Evolutionary conservation across 2,329 filamentous ascomycete genomes (phyloP).

Genomic region (Aspergillus japonicus): DNA sequence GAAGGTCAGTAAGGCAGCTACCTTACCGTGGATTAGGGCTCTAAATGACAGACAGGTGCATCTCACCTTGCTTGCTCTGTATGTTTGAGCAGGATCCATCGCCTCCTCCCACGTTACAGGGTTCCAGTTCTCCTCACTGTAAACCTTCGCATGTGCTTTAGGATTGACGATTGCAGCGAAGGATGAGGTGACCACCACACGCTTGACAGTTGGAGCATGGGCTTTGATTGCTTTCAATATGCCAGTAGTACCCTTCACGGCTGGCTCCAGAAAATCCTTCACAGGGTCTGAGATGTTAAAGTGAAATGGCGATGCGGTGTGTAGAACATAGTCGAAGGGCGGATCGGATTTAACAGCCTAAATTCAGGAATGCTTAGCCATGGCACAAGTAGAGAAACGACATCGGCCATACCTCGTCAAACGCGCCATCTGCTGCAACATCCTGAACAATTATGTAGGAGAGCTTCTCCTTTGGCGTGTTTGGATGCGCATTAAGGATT

Average conservation of each 20-base stretch:
- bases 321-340: constrained; percentile 70
- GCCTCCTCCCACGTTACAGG: constrained; percentile 46
- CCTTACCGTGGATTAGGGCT: neutral
- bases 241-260: constrained; percentile 63
- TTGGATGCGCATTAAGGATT: constrained; percentile 56
- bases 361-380: constrained; percentile 1
- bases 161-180: constrained; percentile 65
- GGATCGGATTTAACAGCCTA: constrained; percentile 59
- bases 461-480: constrained; percentile 55
- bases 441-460: constrained; percentile 69
- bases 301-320: constrained; percentile 74
- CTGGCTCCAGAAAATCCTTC: constrained; percentile 60
- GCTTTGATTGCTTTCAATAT: constrained; percentile 63
- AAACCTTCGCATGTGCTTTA: constrained; percentile 34
- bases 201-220: constrained; percentile 64
- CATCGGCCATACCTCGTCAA: constrained; percentile 52
- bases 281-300: constrained; percentile 69
- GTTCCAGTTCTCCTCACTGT: constrained; percentile 45
- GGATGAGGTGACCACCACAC: constrained; percentile 69
- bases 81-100: constrained; percentile 36
- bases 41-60: neutral
- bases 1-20: neutral
- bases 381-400: neutral
- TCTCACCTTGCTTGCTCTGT: constrained; percentile 54
- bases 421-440: constrained; percentile 67